A percentile compares a stretch with the other conserved stretches of the same genome.
Conservation (phyloP, 768 basidiomycete genomes). For the Pilatotrama ljubarskyi region DNA sequence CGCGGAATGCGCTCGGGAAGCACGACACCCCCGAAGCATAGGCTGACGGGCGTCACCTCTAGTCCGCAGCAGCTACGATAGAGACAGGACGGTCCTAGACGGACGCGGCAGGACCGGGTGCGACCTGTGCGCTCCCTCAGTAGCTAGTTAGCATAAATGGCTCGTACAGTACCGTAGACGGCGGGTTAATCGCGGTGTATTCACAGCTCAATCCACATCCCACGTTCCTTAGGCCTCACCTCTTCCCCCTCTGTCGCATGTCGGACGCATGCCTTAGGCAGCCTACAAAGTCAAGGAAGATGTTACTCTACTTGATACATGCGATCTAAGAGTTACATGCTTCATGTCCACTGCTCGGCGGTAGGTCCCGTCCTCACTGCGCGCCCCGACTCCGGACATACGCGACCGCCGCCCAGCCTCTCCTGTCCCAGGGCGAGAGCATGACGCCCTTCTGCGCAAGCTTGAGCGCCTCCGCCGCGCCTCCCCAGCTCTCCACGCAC, state of each 20-base stretch:
- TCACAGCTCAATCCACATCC: constrained; percentile 14
- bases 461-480: constrained; percentile 34
- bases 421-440: constrained; percentile 53
- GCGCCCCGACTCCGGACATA: constrained; percentile 41
- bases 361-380: not conserved
- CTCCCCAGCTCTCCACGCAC: constrained; percentile 7
- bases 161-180: constrained; percentile 8
- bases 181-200: constrained; percentile 18
- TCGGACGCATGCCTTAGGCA: no score
- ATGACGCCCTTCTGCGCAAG: constrained; percentile 65
- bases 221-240: constrained; percentile 6
- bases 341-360: not conserved
- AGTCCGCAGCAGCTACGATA: not conserved
- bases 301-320: not conserved
- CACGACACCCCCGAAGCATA: not conserved
- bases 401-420: constrained; percentile 62
- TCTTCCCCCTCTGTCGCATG: not conserved
- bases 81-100: not conserved
- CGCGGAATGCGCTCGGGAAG: constrained; percentile 34
- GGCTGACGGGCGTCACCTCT: not conserved
- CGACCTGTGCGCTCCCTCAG: not conserved
- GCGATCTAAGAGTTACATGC: constrained; percentile 1
- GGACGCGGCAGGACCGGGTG: not conserved
- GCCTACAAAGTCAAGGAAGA: not conserved
- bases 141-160: not conserved